phyloP scores from a whole-genome alignment of 2,329 filamentous ascomycete species.

The Pseudogymnoascus sp. region DNA sequence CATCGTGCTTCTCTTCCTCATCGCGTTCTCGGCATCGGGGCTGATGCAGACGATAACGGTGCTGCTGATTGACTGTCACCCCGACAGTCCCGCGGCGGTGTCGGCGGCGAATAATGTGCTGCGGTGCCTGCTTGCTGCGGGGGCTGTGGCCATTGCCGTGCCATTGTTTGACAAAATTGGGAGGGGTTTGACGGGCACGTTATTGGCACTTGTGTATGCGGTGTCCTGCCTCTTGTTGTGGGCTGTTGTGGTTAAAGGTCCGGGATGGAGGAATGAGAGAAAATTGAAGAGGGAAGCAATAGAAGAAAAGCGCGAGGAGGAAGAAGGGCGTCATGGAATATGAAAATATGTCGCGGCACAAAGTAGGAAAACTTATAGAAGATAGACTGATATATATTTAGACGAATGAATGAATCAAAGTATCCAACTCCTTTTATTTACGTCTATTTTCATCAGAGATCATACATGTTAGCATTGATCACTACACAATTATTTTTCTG shows the following conservation, averaged over 20 bases:
- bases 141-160: constrained; percentile 9
- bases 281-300: constrained; percentile 21
- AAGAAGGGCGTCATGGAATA: not conserved
- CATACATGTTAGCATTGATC: not conserved
- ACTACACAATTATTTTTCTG: not conserved
- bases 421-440: not conserved
- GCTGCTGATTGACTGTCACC: constrained; percentile 17
- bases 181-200: constrained; percentile 50
- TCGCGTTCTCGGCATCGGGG: constrained; percentile 15
- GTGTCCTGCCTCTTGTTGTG: constrained; percentile 37
- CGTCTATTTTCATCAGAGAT: not conserved
- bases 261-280: constrained; percentile 39
- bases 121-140: constrained; percentile 14
- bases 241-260: constrained; percentile 39
- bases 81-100: constrained; percentile 11
- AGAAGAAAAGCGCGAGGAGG: constrained; percentile 16
- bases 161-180: constrained; percentile 15
- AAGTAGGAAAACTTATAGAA: not conserved
- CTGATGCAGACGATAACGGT: constrained; percentile 14
- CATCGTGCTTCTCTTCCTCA: constrained; percentile 19
- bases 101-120: constrained; percentile 15
- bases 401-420: not conserved
- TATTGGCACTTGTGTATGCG: constrained; percentile 43
- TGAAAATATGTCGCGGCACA: not conserved
- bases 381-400: not conserved